Base-by-base conservation (phyloP, 495 filamentous ascomycete species). In the Lasiosphaeriaceae sp. region DNA sequence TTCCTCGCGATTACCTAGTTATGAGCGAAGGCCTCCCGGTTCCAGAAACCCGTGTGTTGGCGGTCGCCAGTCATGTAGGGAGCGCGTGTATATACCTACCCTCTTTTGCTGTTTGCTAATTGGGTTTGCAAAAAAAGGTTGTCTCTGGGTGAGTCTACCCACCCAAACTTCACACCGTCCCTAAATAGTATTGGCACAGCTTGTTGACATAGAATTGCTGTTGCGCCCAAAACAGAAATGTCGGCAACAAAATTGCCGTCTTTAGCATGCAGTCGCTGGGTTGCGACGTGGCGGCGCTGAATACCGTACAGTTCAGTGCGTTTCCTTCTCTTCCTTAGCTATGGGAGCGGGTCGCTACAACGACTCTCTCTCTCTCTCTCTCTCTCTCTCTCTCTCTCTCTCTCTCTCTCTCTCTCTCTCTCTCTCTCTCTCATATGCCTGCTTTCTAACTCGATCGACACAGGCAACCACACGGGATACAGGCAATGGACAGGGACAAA, bases 51-150 rank as follows among this genome's bases (percentile, higher is more conserved):
- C 77, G 83, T 66, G 92, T 98, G 54, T 80, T 98, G 66, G 92
- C 94, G 43, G 84, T 97, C 60, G 94, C 94, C 68, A 97, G 94
- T 74, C 94, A 98, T 95, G 94, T 97, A 89, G 74, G 90, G 66
- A 31, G 9, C n/a, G n/a, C n/a, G n/a, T n/a, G n/a, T n/a, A n/a
- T n/a, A n/a, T n/a, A n/a, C n/a, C n/a, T n/a, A n/a, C n/a, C n/a
- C n/a, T 55, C 35, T 54, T 59, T 46, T 50, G 22, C 64, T 17
- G 21, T n/a, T 31, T 66, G 66, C 71, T 77, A 71, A 76, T 66
- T 17, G 54, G 43, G 3, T 43, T 47, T 66, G 50, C 63, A 23
- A 9, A 31, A 9, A 12, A 71, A 92, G 88, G 88, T 92, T 56
- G 86, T 89, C 56, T 90, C 88, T 69, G 88, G 88, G 86, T 89